A percentile compares a stretch with the other conserved stretches of the same genome.
phyloP scores from a whole-genome alignment of 345 rosid genomes.

The Schrenkiella parvula region DNA sequence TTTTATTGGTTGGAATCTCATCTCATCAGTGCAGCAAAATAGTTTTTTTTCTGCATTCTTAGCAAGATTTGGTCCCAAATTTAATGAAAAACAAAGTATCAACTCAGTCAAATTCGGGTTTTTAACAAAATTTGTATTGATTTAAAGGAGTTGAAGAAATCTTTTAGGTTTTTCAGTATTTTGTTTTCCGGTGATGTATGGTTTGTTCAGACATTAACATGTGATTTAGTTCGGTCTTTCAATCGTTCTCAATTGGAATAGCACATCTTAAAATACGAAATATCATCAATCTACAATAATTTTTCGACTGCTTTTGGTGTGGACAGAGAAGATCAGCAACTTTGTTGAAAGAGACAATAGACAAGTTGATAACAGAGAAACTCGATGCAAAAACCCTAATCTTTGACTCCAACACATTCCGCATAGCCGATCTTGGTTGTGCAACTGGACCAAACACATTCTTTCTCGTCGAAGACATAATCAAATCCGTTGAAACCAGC shows the following conservation, averaged over 20 bases:
- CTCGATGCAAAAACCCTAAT: slow-evolving; percentile 39
- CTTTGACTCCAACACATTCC: slow-evolving; percentile 35
- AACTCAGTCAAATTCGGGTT: background rate
- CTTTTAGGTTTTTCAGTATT: background rate
- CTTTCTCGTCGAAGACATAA: slow-evolving; percentile 38
- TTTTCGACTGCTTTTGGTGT: background rate
- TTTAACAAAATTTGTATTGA: background rate
- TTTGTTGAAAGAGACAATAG: slow-evolving; percentile 38
- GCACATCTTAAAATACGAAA: background rate
- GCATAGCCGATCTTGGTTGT: slow-evolving; percentile 65
- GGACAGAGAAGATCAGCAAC: slow-evolving; percentile 40
- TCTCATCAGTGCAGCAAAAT: background rate
- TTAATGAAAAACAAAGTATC: background rate
- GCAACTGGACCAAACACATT: slow-evolving; percentile 66
- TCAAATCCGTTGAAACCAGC: slow-evolving; percentile 33
- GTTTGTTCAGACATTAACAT: background rate
- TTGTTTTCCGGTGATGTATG: background rate
- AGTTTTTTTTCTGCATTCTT: background rate
- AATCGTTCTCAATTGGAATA: background rate
- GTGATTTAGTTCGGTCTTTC: background rate
- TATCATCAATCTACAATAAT: background rate
- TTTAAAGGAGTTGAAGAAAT: background rate
- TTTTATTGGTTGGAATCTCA: background rate
- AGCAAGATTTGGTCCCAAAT: background rate
- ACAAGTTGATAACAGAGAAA: slow-evolving; percentile 39